Base-by-base conservation (phyloP, 2,329 filamentous ascomycete species). In the Fusarium pseudoanthophilum region DNA sequence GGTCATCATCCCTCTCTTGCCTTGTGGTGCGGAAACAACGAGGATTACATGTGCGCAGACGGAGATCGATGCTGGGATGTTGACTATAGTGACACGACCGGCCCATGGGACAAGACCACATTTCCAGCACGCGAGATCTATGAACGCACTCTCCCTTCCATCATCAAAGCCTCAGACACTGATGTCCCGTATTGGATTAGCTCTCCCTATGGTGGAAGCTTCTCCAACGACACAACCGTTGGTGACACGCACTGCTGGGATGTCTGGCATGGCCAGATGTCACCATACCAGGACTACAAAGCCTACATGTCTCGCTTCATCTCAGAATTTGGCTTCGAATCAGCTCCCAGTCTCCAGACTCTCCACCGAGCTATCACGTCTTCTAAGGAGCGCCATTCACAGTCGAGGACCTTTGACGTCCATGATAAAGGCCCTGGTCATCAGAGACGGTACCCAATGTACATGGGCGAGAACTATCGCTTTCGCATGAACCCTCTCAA, bases 11-110 rank as follows among this genome's bases (percentile, higher is more conserved):
- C 65, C 0, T 67, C 65, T 0, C 63, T 67, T 21, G 40, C 20
- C 0, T 30, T 67, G 3, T 67, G 55, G 63, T 67, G 63, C 8
- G 63, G 65, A 0, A 67, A 67, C 3, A 67, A 67, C 0, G 63
- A 67, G 26, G 65, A 67, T 5, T 67, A 67, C 4, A 67, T 67
- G 63, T 67, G 40, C 2, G 65, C 63, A 2, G 65, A 67, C 5
- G 40, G 40, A 5, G 65, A 67, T 20, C 36, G 55, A 0, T 67
- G 55, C 10, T 67, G 63, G 65, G 65, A 67, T 2, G 34, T 67
- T 11, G 55, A 67, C 8, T 67, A 61, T 3, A 62, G n/a, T 9
- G 55, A 67, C 13, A 53, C 64, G 0, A 67, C 63, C 0, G 63
- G 65, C 7, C 65, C 63, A 1, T 67, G 63, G 63, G 63, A 67